Conservation (phyloP, 495 filamentous ascomycete species). For the Aspergillus sparsus region DNA sequence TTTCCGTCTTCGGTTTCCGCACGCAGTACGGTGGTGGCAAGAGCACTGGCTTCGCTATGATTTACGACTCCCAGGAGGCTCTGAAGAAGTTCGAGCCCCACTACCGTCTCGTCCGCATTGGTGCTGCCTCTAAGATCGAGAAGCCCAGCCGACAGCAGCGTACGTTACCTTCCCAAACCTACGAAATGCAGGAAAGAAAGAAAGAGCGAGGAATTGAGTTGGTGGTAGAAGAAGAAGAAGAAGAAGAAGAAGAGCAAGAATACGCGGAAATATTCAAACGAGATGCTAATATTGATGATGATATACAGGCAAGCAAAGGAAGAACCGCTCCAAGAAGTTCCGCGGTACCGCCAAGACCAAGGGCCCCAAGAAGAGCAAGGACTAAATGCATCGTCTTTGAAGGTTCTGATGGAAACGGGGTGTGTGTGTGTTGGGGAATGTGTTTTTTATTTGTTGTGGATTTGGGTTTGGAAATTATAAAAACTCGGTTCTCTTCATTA, state of each 20-base stretch:
- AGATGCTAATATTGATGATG: constrained; percentile 14
- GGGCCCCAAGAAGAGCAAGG: constrained; percentile 74
- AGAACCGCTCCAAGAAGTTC: constrained; percentile 98
- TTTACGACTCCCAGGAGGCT: constrained; percentile 96
- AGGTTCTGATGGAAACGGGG: constrained; percentile 17
- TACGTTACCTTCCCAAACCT: constrained; percentile 57
- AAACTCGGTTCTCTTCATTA: neutral
- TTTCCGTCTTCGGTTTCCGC: constrained; percentile 96
- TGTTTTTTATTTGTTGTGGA: neutral
- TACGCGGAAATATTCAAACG: neutral
- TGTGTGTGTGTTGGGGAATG: constrained; percentile 14
- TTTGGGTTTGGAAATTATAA: constrained; percentile 1
- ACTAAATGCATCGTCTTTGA: constrained; percentile 39
- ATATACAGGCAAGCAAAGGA: constrained; percentile 94
- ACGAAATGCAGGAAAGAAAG: neutral
- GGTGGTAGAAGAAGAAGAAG: neutral
- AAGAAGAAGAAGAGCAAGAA: neutral
- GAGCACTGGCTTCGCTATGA: constrained; percentile 96
- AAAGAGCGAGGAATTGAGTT: no score
- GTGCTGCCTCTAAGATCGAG: constrained; percentile 89
- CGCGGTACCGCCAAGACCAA: constrained; percentile 91
- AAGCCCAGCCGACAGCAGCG: constrained; percentile 96
- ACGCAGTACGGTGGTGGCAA: constrained; percentile 99
- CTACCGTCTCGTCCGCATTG: constrained; percentile 93
- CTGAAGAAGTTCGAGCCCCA: constrained; percentile 99